These are phyloP conservation scores for Calonectria pseudoturangicola DNA, from an alignment of 2,329 filamentous ascomycete genomes.

Conservation along the genomic window DNA sequence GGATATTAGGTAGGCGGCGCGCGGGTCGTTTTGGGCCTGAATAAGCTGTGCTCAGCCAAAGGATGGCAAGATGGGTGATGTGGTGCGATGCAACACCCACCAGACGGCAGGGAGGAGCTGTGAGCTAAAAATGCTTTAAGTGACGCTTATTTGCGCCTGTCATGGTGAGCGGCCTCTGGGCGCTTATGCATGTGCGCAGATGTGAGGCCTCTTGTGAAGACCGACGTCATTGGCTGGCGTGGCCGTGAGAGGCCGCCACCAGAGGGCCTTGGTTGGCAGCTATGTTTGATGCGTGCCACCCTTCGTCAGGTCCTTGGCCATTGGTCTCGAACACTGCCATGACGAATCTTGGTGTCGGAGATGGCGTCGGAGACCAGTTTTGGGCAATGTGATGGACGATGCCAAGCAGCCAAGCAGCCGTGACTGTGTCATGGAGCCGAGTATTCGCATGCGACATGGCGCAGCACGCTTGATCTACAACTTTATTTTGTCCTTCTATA, in stretches of 20 bases:
- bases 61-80: slow-evolving; percentile 17
- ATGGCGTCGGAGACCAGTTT: slow-evolving; percentile 21
- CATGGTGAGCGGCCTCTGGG: slow-evolving; percentile 44
- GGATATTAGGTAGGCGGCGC: slow-evolving; percentile 34
- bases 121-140: slow-evolving; percentile 31
- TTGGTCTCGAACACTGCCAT: slow-evolving; percentile 22
- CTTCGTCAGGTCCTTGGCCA: background rate
- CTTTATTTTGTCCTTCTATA: slow-evolving; percentile 14
- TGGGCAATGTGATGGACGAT: slow-evolving; percentile 6
- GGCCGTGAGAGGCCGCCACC: slow-evolving; percentile 29
- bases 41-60: slow-evolving; percentile 34
- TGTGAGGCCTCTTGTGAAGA: slow-evolving; percentile 52
- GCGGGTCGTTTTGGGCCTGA: slow-evolving; percentile 36
- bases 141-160: slow-evolving; percentile 30
- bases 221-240: slow-evolving; percentile 38
- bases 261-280: slow-evolving; percentile 15
- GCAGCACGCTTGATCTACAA: slow-evolving; percentile 22
- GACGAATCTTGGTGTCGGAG: slow-evolving; percentile 20
- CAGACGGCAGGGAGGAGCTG: slow-evolving; percentile 11
- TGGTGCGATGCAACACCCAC: slow-evolving; percentile 26
- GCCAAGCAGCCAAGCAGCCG: background rate
- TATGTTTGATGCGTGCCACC: slow-evolving; percentile 2
- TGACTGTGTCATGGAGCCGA: background rate
- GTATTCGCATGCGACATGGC: slow-evolving; percentile 10
- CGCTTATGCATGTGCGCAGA: slow-evolving; percentile 51